These are phyloP conservation scores for Stenocarpella maydis DNA, from an alignment of 2,329 filamentous ascomycete genomes.

Conservation along the genomic window DNA sequence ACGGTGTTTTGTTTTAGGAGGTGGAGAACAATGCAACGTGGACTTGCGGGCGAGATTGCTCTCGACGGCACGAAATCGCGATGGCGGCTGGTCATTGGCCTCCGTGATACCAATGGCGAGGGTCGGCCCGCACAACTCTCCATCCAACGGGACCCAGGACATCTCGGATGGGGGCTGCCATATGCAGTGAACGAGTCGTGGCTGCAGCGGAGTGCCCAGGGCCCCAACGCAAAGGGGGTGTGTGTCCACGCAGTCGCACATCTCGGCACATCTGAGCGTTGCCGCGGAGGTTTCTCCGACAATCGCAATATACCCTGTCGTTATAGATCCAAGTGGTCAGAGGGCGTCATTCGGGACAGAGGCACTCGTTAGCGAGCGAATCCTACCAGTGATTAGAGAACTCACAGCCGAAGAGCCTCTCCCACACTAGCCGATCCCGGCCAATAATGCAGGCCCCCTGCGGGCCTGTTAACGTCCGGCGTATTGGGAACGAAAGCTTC, in stretches of 20 bases:
- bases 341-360: neutral
- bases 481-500: neutral
- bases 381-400: neutral
- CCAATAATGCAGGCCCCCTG: neutral
- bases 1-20: conserved; percentile 3
- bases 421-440: neutral
- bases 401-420: neutral
- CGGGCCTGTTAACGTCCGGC: neutral
- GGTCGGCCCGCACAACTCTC: conserved; percentile 20
- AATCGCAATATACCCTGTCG: conserved; percentile 3
- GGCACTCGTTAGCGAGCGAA: neutral
- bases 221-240: conserved; percentile 10
- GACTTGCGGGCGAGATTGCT: conserved; percentile 16
- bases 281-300: conserved; percentile 1
- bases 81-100: conserved; percentile 13
- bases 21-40: conserved; percentile 20
- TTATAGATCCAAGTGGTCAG: neutral
- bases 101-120: conserved; percentile 8
- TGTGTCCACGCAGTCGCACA: neutral
- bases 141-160: conserved; percentile 15
- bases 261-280: neutral
- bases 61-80: neutral
- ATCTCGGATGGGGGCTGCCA: conserved; percentile 10
- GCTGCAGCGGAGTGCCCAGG: neutral
- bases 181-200: conserved; percentile 23